Base-by-base conservation (phyloP, 202 grass and related monocot genomes). In the Cymbopogon flexuosus region DNA sequence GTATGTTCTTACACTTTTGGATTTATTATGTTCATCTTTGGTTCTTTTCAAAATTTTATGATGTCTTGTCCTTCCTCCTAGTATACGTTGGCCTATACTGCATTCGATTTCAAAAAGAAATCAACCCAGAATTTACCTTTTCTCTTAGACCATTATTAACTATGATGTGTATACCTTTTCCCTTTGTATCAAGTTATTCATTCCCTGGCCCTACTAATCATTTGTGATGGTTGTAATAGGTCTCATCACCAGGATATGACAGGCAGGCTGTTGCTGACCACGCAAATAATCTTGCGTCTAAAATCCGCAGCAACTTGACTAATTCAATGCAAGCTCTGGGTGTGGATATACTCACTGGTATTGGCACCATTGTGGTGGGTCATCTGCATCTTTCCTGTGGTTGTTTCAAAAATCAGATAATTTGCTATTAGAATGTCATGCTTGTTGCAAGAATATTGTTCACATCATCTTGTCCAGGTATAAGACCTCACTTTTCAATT, bases 241-340 rank as follows among this genome's bases (percentile, higher is more conserved):
- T 97, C 79, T 86, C 89, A n/a, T 78, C 89, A 79, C 5, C 94
- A 80, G 94, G 94, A 87, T 93, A 90, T 87, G 85, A 97, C 69
- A 93, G 94, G 63, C 91, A 94, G 86, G 84, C 76, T 85, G 94
- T 93, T 61, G 94, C 91, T 47, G 91, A 97, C 73, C 94, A 97
- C 80, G 94, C 94, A 87, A 97, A 92, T 70, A 97, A 97, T 87
- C 87, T 97, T 61, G 91, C 91, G 12, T 88, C 91, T 23, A 97
- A 97, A 83, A 97, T 97, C 79, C 84, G 83, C 59, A 87, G 87
- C 82, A 97, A 94, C 81, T 79, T 97, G 85, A 97, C 94, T 67
- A 97, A 97, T 79, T 97, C 94, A 78, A 80, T 97, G 89, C 93
- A 92, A 85, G 77, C 87, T 80, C 57, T 92, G 45, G 94, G 94